Base-by-base conservation (phyloP, 306 rosid species). In the Citrullus mucosospermus region DNA sequence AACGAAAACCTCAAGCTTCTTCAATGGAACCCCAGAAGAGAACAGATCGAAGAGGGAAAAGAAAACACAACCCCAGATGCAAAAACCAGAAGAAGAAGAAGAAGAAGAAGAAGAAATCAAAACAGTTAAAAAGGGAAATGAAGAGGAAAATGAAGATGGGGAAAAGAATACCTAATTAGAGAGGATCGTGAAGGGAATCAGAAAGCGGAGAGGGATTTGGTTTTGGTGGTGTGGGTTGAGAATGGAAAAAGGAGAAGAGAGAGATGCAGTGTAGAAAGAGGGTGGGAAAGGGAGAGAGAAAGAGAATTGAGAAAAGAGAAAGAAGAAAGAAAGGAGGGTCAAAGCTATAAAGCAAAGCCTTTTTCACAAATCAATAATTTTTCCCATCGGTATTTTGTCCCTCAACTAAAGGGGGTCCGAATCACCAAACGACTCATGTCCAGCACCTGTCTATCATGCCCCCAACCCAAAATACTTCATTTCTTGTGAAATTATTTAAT, bases 321-420 rank as follows among this genome's bases (percentile, higher is more conserved):
- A 62, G 41, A 62, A 9, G 15, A 8, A 32, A 13, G 71, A 25
- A 25, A 46, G 77, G 28, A 36, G 77, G 59, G 77, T 72, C 59
- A 15, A 28, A 72, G 59, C 11, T 48, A 30, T 28, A 50, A 28
- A 50, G 43, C 6, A 50, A 48, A 44, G 56, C 20, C 44, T 20
- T 69, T 69, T 48, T 14, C 34, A 20, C n/a, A 70, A 70, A 20
- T 22, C 56, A 71, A 71, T 71, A 71, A 71, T 71, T 13, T 14
- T 69, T 46, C 20, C 20, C 77, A 48, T 72, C 20, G 59, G 59
- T 71, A 71, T 71, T 71, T 46, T 71, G 76, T 71, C 90, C 78
- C 81, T 62, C 79, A 82, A 88, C 81, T 74, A 76, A 84, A 83
- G 85, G 88, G 88, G 83, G 89, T 87, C 90, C 88, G 83, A 85